phyloP scores from a whole-genome alignment of 108 stramenopile genomes.

The Heterococcus sp. region DNA sequence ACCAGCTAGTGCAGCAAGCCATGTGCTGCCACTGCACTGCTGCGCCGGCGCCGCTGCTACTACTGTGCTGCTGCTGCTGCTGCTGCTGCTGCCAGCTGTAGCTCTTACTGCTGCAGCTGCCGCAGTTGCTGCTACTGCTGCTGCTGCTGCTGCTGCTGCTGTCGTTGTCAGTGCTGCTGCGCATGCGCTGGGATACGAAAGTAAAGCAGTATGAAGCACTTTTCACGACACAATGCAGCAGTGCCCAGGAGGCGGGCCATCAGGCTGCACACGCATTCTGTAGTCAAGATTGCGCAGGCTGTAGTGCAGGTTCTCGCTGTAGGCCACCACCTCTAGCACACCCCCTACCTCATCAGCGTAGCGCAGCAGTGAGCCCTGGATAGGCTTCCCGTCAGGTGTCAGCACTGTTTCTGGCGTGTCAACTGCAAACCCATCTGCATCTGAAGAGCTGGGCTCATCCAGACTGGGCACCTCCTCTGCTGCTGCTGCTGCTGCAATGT shows the following conservation, averaged over 20 bases:
- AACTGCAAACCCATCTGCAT: too few relatives aligned
- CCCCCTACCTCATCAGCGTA: background rate
- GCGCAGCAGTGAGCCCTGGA: background rate
- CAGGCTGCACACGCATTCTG: background rate
- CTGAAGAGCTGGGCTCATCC: too few relatives aligned
- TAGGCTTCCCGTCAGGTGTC: background rate
- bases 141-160: too few relatives aligned
- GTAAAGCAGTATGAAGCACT: too few relatives aligned
- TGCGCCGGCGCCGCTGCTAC: too few relatives aligned
- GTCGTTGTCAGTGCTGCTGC: background rate
- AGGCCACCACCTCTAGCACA: background rate
- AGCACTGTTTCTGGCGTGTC: background rate
- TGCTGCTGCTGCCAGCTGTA: background rate
- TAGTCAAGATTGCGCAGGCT: background rate
- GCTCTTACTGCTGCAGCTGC: background rate
- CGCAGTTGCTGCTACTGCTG: background rate
- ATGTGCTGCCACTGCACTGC: too few relatives aligned
- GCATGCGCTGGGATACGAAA: too few relatives aligned
- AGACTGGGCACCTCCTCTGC: background rate
- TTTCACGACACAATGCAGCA: background rate
- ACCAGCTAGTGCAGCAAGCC: too few relatives aligned
- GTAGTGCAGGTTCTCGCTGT: background rate
- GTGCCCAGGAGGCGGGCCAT: background rate
- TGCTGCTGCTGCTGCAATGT: background rate
- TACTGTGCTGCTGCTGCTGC: background rate